Base-by-base conservation (phyloP, 202 grass and related monocot species). In the Schoenoplectus tabernaemontani region DNA sequence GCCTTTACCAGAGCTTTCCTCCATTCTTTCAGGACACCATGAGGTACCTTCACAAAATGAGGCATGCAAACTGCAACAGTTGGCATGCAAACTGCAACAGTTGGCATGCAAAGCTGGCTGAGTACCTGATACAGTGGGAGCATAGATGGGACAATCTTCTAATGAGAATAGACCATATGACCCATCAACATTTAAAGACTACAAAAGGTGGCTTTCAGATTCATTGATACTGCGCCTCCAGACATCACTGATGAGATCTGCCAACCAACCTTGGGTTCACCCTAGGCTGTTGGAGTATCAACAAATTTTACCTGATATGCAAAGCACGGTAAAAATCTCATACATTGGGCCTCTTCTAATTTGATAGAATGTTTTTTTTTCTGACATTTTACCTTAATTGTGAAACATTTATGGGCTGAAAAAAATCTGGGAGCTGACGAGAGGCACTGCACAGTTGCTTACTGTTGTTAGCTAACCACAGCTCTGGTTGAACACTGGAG, bases 71-170 rank as follows among this genome's bases (percentile, higher is more conserved):
- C 48, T 81, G 85, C n/a, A n/a, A n/a, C n/a, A n/a, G n/a, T n/a
- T n/a, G n/a, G n/a, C n/a, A n/a, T n/a, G n/a, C n/a, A n/a, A n/a
- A n/a, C 42, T 84, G 73, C 46, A 69, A 78, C n/a, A n/a, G n/a
- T 78, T 90, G 88, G 88, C 57, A 65, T 65, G 78, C 84, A 39
- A 82, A 79, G 41, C 81, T 85, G 26, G 78, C 57, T 16, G 82
- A 84, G 33, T 87, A 90, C 60, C 71, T 87, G 48, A 78, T 59
- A 60, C 84, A 86, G 77, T 90, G 88, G 88, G 85, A 78, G 67
- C 76, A 82, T n/a, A 82, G 88, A n/a, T 75, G 78, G 20, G 82
- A 85, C 33, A 85, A 84, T 20, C 69, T 90, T 77, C 77, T 90
- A 82, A 32, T 38, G 88, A 87, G 61, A 42, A 71, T 30, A 85